A percentile compares a stretch with the other conserved stretches of the same genome.
phyloP scores from a whole-genome alignment of 2,329 filamentous ascomycete genomes.

The Fusarium miscanthi region DNA sequence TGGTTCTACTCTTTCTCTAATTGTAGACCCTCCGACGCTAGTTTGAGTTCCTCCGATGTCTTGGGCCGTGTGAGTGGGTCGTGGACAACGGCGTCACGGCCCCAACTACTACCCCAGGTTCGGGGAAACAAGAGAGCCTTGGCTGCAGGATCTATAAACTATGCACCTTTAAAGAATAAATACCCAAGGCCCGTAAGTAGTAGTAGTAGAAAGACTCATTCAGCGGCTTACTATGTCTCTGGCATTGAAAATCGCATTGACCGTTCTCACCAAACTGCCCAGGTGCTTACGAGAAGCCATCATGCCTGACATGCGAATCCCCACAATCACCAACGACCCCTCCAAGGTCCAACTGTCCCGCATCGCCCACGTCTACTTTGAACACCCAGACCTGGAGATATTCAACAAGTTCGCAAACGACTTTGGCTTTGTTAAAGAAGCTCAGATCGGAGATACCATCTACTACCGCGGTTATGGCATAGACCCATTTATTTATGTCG shows the following conservation, averaged over 20 bases:
- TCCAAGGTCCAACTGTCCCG: neutral
- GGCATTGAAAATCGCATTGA: neutral
- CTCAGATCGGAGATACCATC: neutral
- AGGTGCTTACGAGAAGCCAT: neutral
- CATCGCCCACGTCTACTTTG: neutral
- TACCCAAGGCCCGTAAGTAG: fast-evolving
- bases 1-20: too few relatives aligned
- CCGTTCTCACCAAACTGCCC: neutral
- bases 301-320: neutral
- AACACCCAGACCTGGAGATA: neutral
- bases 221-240: neutral
- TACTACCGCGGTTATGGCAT: neutral
- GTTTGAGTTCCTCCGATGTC: neutral
- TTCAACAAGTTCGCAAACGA: neutral
- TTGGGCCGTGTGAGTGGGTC: neutral
- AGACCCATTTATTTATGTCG: neutral
- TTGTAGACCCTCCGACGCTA: neutral
- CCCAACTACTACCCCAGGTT: neutral
- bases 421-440: neutral
- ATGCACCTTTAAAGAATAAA: neutral
- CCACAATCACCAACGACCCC: neutral
- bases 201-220: neutral
- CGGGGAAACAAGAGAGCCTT: neutral
- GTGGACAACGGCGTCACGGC: neutral
- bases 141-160: neutral